Conservation (phyloP, 139 green algal genomes). For the Diplosphaera chodatii region DNA sequence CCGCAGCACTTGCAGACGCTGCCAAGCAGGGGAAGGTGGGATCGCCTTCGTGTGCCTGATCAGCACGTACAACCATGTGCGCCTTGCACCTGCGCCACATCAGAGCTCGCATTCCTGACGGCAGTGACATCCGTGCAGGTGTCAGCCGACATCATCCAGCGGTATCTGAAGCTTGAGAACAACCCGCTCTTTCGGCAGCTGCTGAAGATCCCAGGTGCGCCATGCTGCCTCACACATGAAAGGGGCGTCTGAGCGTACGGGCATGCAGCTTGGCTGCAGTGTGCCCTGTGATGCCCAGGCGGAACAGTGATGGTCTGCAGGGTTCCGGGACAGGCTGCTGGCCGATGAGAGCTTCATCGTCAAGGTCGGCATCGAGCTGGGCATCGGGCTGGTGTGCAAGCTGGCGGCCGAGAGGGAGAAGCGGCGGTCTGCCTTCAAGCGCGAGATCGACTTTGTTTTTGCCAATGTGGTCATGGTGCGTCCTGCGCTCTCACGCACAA, state of each 20-base stretch:
- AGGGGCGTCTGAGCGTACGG: too few species aligned
- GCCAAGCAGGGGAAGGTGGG: not conserved
- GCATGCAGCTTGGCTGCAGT: too few species aligned
- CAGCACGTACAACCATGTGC: too few species aligned
- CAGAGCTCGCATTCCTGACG: too few species aligned
- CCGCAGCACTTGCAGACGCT: not conserved
- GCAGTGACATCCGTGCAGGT: conserved; percentile 26
- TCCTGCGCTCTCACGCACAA: too few species aligned
- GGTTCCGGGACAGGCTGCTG: conserved; percentile 88
- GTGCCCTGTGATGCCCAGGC: not conserved
- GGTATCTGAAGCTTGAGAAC: conserved; percentile 63
- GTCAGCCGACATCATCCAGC: conserved; percentile 45
- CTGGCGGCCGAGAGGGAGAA: conserved; percentile 75
- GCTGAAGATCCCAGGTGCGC: conserved; percentile 20
- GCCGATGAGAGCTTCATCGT: conserved; percentile 81
- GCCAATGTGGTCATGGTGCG: conserved; percentile 94
- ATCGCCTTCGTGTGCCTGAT: not conserved
- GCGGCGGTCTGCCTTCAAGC: conserved; percentile 45
- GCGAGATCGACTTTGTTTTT: conserved; percentile 88
- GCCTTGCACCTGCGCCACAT: too few species aligned
- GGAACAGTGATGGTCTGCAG: conserved; percentile 22
- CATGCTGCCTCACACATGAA: not conserved
- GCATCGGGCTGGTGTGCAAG: conserved; percentile 90
- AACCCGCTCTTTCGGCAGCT: conserved; percentile 56
- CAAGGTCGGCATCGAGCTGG: conserved; percentile 70